Evolutionary conservation across 495 filamentous ascomycete species (phyloP).

Genomic region (Mytilinidion resinicola): DNA sequence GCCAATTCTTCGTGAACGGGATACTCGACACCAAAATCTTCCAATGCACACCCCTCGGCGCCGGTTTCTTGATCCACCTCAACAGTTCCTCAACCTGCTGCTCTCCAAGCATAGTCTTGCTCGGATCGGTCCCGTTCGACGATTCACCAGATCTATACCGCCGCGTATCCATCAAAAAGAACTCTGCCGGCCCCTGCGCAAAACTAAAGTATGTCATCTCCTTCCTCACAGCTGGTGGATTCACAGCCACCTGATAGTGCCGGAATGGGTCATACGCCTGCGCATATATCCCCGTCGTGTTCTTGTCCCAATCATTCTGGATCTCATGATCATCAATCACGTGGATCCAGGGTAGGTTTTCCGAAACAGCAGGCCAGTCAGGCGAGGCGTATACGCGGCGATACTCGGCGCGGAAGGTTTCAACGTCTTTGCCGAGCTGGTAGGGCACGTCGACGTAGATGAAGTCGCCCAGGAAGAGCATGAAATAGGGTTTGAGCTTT

Average conservation of each 20-base stretch:
- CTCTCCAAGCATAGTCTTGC: constrained; percentile 80
- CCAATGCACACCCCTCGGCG: constrained; percentile 75
- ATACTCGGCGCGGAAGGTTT: constrained; percentile 84
- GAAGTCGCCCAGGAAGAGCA: constrained; percentile 98
- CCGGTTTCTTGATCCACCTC: constrained; percentile 61
- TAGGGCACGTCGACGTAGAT: constrained; percentile 93
- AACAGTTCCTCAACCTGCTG: constrained; percentile 75
- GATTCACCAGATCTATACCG: constrained; percentile 68
- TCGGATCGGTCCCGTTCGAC: constrained; percentile 27
- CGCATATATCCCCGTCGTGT: constrained; percentile 63
- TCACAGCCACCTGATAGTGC: constrained; percentile 76
- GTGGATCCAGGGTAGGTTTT: constrained; percentile 88
- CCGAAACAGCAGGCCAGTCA: constrained; percentile 64
- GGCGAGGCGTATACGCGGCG: constrained; percentile 89
- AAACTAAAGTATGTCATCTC: constrained; percentile 79
- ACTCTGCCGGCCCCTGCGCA: constrained; percentile 78
- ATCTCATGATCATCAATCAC: constrained; percentile 96
- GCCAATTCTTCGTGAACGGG: constrained; percentile 97
- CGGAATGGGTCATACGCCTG: constrained; percentile 79
- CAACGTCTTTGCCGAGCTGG: constrained; percentile 61
- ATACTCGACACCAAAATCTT: constrained; percentile 84
- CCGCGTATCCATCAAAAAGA: constrained; percentile 92
- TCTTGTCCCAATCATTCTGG: constrained; percentile 77
- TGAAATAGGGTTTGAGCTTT: constrained; percentile 66
- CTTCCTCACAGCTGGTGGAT: constrained; percentile 61